Evolutionary conservation across 768 basidiomycete genomes (phyloP).

Genomic region (Mycena filopes): DNA sequence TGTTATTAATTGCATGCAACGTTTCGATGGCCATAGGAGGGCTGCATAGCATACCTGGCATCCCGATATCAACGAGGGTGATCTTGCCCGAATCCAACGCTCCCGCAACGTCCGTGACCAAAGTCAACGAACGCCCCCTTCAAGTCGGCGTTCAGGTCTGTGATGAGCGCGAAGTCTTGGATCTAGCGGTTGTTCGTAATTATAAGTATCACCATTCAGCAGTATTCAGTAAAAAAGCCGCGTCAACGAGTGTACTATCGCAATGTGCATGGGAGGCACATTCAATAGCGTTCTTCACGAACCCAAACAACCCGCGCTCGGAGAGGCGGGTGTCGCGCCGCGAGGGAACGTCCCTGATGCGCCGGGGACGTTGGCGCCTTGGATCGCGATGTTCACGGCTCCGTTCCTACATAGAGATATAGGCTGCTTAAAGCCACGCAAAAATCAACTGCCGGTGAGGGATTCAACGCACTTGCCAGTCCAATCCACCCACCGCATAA

Average conservation of each 20-base stretch:
- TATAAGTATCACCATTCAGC: no score
- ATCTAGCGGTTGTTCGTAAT: no score
- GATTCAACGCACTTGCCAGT: constrained; percentile 28
- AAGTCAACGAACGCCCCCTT: no score
- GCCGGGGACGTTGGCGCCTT: constrained; percentile 26
- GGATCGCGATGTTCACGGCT: constrained; percentile 21
- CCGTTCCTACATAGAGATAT: constrained; percentile 26
- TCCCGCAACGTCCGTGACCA: constrained; percentile 37
- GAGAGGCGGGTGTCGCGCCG: constrained; percentile 18
- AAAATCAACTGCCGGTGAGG: no score
- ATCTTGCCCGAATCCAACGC: constrained; percentile 55
- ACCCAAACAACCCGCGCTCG: constrained; percentile 9
- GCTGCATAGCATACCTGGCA: constrained; percentile 58
- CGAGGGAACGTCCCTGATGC: constrained; percentile 13
- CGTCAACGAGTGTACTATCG: no score
- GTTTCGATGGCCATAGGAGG: constrained; percentile 56
- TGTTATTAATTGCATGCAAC: no score
- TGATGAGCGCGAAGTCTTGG: constrained; percentile 21
- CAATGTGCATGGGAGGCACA: background rate
- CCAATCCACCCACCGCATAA: no score
- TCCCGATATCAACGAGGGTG: constrained; percentile 50
- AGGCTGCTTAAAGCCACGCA: no score
- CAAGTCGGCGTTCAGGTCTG: constrained; percentile 48
- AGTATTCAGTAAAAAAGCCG: no score
- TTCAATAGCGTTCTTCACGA: constrained; percentile 9